Evolutionary conservation across 352 stramenopile genomes (phyloP).

Genomic region (Globisporangium uncinulatum): DNA sequence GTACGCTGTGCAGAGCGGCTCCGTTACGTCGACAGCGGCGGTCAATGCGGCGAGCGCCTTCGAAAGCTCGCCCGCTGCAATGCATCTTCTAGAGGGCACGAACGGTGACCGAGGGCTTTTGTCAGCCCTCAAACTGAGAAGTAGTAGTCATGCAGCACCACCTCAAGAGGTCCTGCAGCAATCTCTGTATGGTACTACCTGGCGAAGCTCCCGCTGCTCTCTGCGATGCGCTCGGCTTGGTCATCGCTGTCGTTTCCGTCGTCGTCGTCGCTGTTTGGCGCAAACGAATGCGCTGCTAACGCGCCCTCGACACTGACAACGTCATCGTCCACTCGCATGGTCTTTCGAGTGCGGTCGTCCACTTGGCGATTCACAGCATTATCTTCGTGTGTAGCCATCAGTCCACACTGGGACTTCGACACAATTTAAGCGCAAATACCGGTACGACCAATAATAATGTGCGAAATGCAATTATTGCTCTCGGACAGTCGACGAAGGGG

Average conservation of each 20-base stretch:
- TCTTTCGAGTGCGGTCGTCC: no score
- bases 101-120: neutral
- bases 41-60: constrained; percentile 37
- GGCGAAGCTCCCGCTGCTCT: constrained; percentile 21
- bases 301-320: no score
- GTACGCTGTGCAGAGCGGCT: constrained; percentile 20
- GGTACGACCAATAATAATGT: neutral
- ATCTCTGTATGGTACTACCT: constrained; percentile 2
- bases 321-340: no score
- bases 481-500: neutral
- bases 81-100: constrained; percentile 26
- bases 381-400: no score
- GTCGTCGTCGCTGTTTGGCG: constrained; percentile 1
- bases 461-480: neutral
- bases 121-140: neutral
- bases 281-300: neutral
- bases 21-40: constrained; percentile 34
- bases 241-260: constrained; percentile 10
- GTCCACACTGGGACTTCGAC: no score
- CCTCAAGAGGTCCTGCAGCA: neutral
- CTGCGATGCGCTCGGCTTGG: constrained; percentile 14
- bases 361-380: no score
- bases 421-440: no score
- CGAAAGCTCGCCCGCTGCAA: constrained; percentile 30
- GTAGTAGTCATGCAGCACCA: no score